Conservation (phyloP, 306 rosid genomes). For the Vigna trinervia region DNA sequence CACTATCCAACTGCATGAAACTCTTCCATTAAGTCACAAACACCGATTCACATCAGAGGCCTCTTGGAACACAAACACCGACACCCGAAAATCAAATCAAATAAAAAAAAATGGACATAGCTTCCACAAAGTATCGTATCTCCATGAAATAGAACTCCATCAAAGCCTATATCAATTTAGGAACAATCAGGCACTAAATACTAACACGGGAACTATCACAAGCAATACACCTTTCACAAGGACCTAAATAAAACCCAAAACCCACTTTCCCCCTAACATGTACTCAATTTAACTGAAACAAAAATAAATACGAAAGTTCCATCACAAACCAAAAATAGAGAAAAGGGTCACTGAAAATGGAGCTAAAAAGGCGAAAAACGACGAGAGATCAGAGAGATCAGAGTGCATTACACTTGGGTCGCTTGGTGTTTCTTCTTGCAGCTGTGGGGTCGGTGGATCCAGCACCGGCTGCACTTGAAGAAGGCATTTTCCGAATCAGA, state of each 20-base stretch:
- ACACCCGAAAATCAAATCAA: neutral
- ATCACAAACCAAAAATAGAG: neutral
- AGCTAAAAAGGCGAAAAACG: constrained; percentile 9
- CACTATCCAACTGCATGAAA: constrained; percentile 22
- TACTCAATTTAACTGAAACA: neutral
- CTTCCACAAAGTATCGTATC: constrained; percentile 2
- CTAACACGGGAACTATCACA: neutral
- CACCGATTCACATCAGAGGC: neutral
- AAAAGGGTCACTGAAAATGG: constrained; percentile 22
- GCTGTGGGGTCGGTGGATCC: constrained; percentile 85
- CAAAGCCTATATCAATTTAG: neutral
- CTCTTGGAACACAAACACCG: constrained; percentile 13
- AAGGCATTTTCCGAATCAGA: constrained; percentile 65
- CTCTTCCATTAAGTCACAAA: constrained; percentile 29
- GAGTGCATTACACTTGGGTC: constrained; percentile 80
- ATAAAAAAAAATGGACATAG: neutral
- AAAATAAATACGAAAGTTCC: neutral
- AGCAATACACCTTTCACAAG: neutral
- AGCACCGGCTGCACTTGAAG: constrained; percentile 70
- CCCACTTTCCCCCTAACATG: constrained; percentile 11
- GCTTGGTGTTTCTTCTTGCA: constrained; percentile 77
- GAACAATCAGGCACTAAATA: constrained; percentile 14
- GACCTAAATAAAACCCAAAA: constrained; percentile 7
- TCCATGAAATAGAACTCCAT: constrained; percentile 18
- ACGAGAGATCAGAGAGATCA: constrained; percentile 18